Evolutionary conservation across 108 stramenopile genomes (phyloP), one percentile per base, ranked within the genome.

Genomic region (Hondaea fermentalgiana): DNA sequence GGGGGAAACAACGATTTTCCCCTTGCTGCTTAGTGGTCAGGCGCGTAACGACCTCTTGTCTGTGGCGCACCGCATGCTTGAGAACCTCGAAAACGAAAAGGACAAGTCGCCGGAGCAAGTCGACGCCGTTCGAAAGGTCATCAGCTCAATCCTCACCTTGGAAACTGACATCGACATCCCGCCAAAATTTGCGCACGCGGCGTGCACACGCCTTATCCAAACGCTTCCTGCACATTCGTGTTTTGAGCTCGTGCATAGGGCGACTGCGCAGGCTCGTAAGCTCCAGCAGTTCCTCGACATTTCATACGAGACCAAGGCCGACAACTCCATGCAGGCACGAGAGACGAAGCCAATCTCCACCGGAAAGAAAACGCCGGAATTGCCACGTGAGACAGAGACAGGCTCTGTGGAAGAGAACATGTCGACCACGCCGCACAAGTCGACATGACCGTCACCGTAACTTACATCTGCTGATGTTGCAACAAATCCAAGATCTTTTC

Each of bases 81-180:
- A 21, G 28, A 53, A 83, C 25, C 12, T 83, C 43, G 49, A 53
- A 16, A 53, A 83, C 17, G 14, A 17, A 25, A 28, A 47, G n/a
- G 51, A 23, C 28, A 25, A 17, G 3, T 12, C 14, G 10, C 49
- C 45, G 10, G 12, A 6, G 3, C n/a, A 25, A 23, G 0, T 47
- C 12, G 51, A 83, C 1, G 8, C 76, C 16, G 23, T 53, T 6
- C 6, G 16, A 17, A 12, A 53, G 6, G 45, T 83, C 45, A 47
- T 47, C 3, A 17, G 51, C 76, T 12, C 76, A 12, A 83, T 83
- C 3, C 25, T 83, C 2, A 83, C 19, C 10, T 45, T 83, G 10
- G 76, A 53, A 23, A 83, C 76, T 23, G 76, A 83, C 51, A 83
- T 83, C n/a, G 76, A 83, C 4, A 53, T 83, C n/a, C 76, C 76